Evolutionary conservation across 2,329 filamentous ascomycete genomes (phyloP), one percentile per base, ranked within the genome.

Genomic region (Epichloe gansuensis): DNA sequence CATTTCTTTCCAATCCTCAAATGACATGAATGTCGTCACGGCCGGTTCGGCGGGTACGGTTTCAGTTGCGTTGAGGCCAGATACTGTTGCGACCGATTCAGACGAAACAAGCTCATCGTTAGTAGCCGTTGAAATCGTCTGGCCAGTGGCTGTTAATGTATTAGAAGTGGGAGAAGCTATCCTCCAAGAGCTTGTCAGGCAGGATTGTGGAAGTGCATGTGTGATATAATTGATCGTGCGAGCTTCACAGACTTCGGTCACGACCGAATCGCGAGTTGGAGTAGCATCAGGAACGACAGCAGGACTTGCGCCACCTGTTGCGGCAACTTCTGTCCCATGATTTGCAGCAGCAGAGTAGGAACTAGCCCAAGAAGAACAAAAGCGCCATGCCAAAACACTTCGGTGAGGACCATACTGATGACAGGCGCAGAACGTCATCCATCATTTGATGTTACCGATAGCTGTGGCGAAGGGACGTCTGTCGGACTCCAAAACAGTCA

Each of bases 1-100:
- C 74, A 91, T 86, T 63, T 86, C 88, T 71, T 95, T 97, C 93
- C 93, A 98, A 62, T 97, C 91, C 65, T 97, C 93, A 61, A 98
- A 98, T 0, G 93, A 96, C 61, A 97, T 82, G 66, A 97, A 97
- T 6, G 90, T 58, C 5, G 63, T 62, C 11, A 60, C 44, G 6
- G 54, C 34, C 4, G 56, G 47, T 12, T 56, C 55, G 3, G 53
- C 13, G 1, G 54, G 35, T 21, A 52, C 41, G n/a, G 54, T 49
- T 51, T 57, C 46, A 17, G 42, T 41, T 31, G 50, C 50, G 35
- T 52, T 13, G 41, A 15, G 35, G 43, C 44, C 34, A 51, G 48
- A 17, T 21, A 25, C 11, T 28, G 47, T 12, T n/a, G 46, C 39
- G 4, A 46, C 21, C 13, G 54, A 15, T 50, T 37, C 39, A 23